phyloP scores from a whole-genome alignment of 805 yeast species.

The Lipomyces sp. region DNA sequence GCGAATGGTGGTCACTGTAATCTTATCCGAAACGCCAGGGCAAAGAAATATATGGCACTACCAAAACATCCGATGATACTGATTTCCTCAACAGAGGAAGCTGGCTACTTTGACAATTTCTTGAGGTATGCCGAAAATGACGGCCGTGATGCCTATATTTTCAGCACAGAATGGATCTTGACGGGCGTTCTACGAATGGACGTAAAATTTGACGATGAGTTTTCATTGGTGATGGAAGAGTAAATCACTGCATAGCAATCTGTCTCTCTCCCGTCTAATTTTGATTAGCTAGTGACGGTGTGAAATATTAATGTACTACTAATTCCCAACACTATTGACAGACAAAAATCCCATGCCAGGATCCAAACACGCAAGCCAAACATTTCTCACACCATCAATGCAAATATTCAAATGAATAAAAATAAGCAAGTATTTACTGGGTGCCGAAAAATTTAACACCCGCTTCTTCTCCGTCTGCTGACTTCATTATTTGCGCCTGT shows the following conservation, averaged over 20 bases:
- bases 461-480: constrained; percentile 65
- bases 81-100: constrained; percentile 37
- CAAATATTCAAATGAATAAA: not conserved
- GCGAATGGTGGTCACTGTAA: constrained; percentile 60
- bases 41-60: constrained; percentile 28
- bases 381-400: not conserved
- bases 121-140: constrained; percentile 16
- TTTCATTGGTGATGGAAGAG: constrained; percentile 11
- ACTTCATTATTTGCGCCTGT: constrained; percentile 73
- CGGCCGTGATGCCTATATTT: constrained; percentile 18
- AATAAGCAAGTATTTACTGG: not conserved
- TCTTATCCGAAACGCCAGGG: constrained; percentile 41
- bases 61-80: constrained; percentile 28
- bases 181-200: constrained; percentile 38
- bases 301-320: not conserved
- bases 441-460: constrained; percentile 65
- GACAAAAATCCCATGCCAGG: not conserved
- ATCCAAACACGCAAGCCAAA: not conserved
- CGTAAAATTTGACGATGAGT: constrained; percentile 31
- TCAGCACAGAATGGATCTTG: constrained; percentile 39
- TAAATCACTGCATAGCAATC: not conserved
- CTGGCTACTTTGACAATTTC: constrained; percentile 24
- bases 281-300: not conserved
- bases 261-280: not conserved
- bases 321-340: not conserved